Evolutionary conservation across 805 yeast species (phyloP), one percentile per base, ranked within the genome.

Genomic region (Tetrapisispora fleetii): DNA sequence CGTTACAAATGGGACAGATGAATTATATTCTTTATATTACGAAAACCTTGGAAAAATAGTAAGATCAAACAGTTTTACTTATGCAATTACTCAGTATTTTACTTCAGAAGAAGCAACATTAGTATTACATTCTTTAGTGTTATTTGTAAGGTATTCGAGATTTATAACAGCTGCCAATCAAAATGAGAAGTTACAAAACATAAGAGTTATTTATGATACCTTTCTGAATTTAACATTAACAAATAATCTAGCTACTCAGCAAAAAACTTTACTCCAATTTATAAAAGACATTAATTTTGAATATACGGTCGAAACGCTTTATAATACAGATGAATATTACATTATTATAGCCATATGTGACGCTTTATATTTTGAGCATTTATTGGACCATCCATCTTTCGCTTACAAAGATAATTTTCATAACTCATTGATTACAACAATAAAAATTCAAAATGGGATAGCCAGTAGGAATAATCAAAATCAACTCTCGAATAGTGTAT

Each of bases 291-390:
- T 41, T 11, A 41, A 32, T 28, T 13, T 3, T 5, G 37, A 32
- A 5, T 9, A 37, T 19, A 9, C 46, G 24, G 22, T 45, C 11
- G 41, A 50, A 14, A 37, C 46, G 22, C 46, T 50, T 24, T 40
- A 40, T 21, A 21, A 46, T 4, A 48, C 57, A 9, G 17, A 16
- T 22, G 45, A 42, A 4, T 27, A 42, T 33, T 33, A 42, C 19
- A 13, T 42, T 3, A 11, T 21, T 4, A 33, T 27, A 3, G 21
- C 24, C 11, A 24, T 43, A 10, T 17, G 35, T 5, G 54, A 53
- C n/a, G 44, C 50, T 1, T 16, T 56, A 16, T 56, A 51, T 41
- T 47, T 51, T 32, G 56, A 56, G 24, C 54, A 53, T 35, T 28
- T 22, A 10, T 36, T 46, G 11, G 19, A 22, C 17, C 24, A 40